Conservation (phyloP, 352 stramenopile genomes). For the Phytophthora gonapodyides region DNA sequence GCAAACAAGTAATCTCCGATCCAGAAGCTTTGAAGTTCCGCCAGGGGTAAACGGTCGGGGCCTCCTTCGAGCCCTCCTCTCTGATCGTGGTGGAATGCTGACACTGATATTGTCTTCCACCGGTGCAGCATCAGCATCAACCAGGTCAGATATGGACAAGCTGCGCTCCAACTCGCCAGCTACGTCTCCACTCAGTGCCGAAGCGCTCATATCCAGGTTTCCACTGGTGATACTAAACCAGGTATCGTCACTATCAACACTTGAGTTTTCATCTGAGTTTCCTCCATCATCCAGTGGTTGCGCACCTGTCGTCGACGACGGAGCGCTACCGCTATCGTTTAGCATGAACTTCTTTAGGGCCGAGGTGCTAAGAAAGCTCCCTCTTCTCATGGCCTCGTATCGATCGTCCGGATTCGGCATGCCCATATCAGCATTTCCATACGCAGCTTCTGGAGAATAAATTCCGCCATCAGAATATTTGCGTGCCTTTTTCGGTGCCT, state of each 20-base stretch:
- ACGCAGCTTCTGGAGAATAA: conserved; percentile 19
- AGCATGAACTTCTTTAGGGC: conserved; percentile 57
- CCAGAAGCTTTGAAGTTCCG: conserved; percentile 54
- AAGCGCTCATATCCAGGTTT: conserved; percentile 49
- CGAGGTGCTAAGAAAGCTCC: conserved; percentile 57
- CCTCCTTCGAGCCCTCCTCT: conserved; percentile 34
- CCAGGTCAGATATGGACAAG: conserved; percentile 28
- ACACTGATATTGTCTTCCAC: conserved; percentile 7
- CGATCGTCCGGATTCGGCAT: conserved; percentile 19
- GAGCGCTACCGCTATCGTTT: conserved; percentile 37
- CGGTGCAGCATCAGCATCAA: conserved; percentile 6
- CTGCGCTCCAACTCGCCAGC: conserved; percentile 15
- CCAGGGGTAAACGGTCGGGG: conserved; percentile 27
- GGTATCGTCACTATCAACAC: conserved; percentile 84
- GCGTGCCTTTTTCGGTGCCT: conserved; percentile 28
- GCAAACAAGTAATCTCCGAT: conserved; percentile 75
- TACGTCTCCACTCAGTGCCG: conserved; percentile 19
- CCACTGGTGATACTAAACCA: conserved; percentile 89
- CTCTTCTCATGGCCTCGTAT: conserved; percentile 35
- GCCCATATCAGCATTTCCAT: conserved; percentile 12
- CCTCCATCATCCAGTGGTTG: conserved; percentile 26
- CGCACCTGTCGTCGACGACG: conserved; percentile 18
- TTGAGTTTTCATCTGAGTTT: conserved; percentile 67
- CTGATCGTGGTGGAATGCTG: conserved; percentile 20
- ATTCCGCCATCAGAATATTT: conserved; percentile 30